Evolutionary conservation across 2,329 filamentous ascomycete genomes (phyloP), one percentile per base, ranked within the genome.

Genomic region (Fusarium clavum): DNA sequence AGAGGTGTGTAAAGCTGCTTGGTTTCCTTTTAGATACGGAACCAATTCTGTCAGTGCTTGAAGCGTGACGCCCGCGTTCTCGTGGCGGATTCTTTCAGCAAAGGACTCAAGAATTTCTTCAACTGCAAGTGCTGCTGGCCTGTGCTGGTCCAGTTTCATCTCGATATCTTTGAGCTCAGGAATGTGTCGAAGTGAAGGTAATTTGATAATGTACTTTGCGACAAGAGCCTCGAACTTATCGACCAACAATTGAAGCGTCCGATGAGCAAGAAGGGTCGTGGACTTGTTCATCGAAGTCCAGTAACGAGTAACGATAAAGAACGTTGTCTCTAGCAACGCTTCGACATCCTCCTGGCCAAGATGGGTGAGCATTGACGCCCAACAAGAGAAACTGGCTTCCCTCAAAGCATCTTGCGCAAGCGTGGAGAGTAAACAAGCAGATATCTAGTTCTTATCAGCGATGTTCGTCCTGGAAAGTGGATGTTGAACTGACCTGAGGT

Each of bases 391-490:
- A 3, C 94, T 93, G 30, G 89, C 85, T 65, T 93, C 86, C 66
- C 93, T 90, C n/a, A 99, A 85, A 48, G 91, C 87, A 46, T 90
- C 85, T 53, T 92, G 88, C 18, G 91, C 86, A 64, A 98, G 87
- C 0, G 94, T 94, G 24, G 94, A 94, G 67, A 97, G 90, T 14
- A 99, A 84, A 77, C 93, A 98, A n/a, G 95, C 94, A 71, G 94
- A 94, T 59, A 98, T 95, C 90, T 95, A 74, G 58, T 40, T 13
- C 22, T 51, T 20, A 49, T 65, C n/a, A 61, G 25, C 32, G 18
- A 40, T 30, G 6, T 41, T n/a, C 16, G 6, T 3, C 41, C 9
- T 49, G 12, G 3, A 16, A 12, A 40, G 3, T 8, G 9, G 22
- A 12, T 54, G 13, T 16, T 24, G n/a, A 29, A 79, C 85, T 72